Evolutionary conservation across 495 filamentous ascomycete genomes (phyloP), one percentile per base, ranked within the genome.

Genomic region (Aspergillus carlsbadensis): DNA sequence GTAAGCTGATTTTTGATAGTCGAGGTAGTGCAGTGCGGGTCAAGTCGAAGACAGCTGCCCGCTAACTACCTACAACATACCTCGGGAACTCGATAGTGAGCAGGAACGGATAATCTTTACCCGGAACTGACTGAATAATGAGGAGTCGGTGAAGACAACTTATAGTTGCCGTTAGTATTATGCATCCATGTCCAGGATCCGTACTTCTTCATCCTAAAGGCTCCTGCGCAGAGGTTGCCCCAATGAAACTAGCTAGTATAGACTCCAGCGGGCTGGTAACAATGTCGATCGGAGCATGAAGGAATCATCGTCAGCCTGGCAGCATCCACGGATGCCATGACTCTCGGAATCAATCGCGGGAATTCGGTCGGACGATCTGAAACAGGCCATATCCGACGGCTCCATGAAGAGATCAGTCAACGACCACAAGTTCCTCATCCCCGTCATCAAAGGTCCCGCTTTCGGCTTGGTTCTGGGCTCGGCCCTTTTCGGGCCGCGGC

Each of bases 401-500:
- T 11, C 31, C 46, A 34, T 31, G 42, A 26, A 46, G 8, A 29
- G 26, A 21, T 70, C 60, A 74, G 18, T 71, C 65, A 57, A 77
- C 64, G 20, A 77, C 58, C 43, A 76, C 71, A 18, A 76, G 65
- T 44, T 76, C 74, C 37, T 76, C 74, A 34, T 74, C 73, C 1
- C 49, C 64, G 43, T 74, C 70, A 68, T 74, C 70, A 67, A 70
- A 69, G 53, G 67, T 70, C 22, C 64, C 60, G 39, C 61, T 64
- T 33, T 67, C 60, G 18, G 57, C 11, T 45, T 55, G 55, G 20
- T 43, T 14, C 36, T 60, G 33, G 22, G 56, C 14, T 24, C 45
- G 41, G 46, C 36, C 48, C 29, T 52, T 56, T 35, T 56, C 45
- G 52, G 56, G 50, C 44, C 50, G 54, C 45, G 63, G 48, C 53